Evolutionary conservation across 345 rosid genomes (phyloP), one percentile per base, ranked within the genome.

Genomic region (Citrus reticulata): DNA sequence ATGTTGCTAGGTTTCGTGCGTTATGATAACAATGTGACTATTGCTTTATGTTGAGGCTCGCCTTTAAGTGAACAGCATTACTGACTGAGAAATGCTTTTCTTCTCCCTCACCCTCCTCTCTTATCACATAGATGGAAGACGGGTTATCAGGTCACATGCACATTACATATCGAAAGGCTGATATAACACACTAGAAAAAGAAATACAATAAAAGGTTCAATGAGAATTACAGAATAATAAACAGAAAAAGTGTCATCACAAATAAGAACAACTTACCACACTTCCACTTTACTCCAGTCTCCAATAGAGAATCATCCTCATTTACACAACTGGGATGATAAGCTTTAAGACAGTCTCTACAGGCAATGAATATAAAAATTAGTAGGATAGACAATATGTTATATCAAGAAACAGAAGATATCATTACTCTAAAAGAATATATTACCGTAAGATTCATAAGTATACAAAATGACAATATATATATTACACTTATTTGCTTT

Each of bases 271-370:
- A 75, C 89, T 73, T 72, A 90, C 91, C 82, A 55, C 89, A 90
- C 63, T 6, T 68, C 88, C 88, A 87, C 57, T 40, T 78, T 6
- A 70, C 81, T 39, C 76, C 77, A 40, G 76, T 79, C 54, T 79
- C 68, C 85, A 84, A 54, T 29, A 85, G 77, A 49, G 87, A 77
- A 72, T 80, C 85, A 58, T 85, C 85, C 66, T 78, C 73, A 22
- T 49, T 79, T 6, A 83, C 87, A 66, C 91, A 90, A 1, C 32
- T 30, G 0, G 85, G 83, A 79, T 89, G 93, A 83, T 79, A 87
- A 80, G 78, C 87, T 83, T 90, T 89, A 9, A 78, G 72, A 60
- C 91, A 90, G 68, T 80, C 81, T 85, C 90, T 90, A 69, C 70
- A 75, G 34, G 46, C 10, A 84, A 22, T 25, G 55, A 25, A 65